Conservation (phyloP, 495 filamentous ascomycete genomes). For the Penicillium paradoxum region DNA sequence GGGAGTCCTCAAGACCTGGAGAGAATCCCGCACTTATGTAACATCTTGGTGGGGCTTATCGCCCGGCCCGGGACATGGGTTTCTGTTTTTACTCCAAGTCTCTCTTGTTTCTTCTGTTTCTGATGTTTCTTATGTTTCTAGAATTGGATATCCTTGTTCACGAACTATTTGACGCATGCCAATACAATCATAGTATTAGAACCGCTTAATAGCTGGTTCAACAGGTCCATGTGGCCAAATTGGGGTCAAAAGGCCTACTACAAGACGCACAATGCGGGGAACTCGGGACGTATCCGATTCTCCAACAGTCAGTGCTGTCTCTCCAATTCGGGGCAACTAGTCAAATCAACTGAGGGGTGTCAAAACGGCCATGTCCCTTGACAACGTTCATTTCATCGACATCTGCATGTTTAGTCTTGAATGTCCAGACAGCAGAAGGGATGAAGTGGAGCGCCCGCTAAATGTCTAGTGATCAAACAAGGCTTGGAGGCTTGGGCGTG, state of each 20-base stretch:
- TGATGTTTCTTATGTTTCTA: no score
- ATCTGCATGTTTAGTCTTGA: conserved; percentile 74
- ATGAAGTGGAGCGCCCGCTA: no score
- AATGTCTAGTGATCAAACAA: no score
- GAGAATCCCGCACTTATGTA: conserved; percentile 7
- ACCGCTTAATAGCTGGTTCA: no score
- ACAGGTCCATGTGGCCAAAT: not conserved
- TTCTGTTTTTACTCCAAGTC: not conserved
- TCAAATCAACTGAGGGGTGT: conserved; percentile 55
- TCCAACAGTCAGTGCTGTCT: not conserved
- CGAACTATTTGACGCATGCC: no score
- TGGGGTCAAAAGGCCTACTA: not conserved
- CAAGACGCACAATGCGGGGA: not conserved
- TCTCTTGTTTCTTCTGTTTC: no score
- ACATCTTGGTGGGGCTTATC: conserved; percentile 8
- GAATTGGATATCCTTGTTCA: no score
- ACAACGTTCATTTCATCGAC: conserved; percentile 86
- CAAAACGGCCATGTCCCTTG: conserved; percentile 82
- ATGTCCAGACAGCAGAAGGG: conserved; percentile 65
- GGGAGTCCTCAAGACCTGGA: no score
- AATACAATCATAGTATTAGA: no score
- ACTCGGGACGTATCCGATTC: not conserved
- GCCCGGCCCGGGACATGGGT: not conserved
- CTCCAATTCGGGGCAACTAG: not conserved
- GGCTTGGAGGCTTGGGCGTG: no score